Base-by-base conservation (phyloP, 208 protist species). In the Borovskyia barvae region DNA sequence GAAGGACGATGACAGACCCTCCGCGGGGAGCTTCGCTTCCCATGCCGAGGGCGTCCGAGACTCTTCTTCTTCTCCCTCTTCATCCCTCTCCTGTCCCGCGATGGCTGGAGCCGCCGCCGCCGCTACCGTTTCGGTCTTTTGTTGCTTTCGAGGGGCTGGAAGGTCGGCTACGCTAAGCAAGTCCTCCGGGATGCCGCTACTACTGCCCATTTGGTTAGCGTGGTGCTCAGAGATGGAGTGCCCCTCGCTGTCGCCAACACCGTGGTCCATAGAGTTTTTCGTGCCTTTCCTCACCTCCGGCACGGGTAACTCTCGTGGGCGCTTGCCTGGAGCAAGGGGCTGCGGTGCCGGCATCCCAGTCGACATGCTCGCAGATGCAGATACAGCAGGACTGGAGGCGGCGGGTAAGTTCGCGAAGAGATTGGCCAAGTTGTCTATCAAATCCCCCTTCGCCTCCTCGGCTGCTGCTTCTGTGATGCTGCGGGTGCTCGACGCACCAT, bases 401-500 rank as follows among this genome's bases (percentile, higher is more conserved):
- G 52, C 32, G 36, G 52, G 64, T 25, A 71, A 35, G 0, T 54
- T 35, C 14, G 64, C 64, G 30, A 71, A 71, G 47, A 71, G 55
- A 20, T 64, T 36, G 1, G 49, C 22, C n/a, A 71, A 26, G 26
- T 17, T 64, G 64, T 17, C 64, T 29, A 52, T 56, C 17, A 71
- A 42, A 26, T 71, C 64, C 4, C 20, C 37, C 29, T 71, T 49
- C 3, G 58, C 50, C 28, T 71, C 65, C 39, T 40, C 52, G 29
- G 36, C 52, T 53, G 45, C 29, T 11, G 36, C 33, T 19, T 22
- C 48, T 35, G 32, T 35, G n/a, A 37, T 56, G 19, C 35, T 28
- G 1, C 37, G n/a, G 39, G 4, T 47, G 25, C 26, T 15, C 7
- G 52, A 29, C 43, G 20, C n/a, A n/a, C n/a, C n/a, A n/a, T n/a